phyloP scores from a whole-genome alignment of 2,329 filamentous ascomycete genomes.

The Fusarium sp. region DNA sequence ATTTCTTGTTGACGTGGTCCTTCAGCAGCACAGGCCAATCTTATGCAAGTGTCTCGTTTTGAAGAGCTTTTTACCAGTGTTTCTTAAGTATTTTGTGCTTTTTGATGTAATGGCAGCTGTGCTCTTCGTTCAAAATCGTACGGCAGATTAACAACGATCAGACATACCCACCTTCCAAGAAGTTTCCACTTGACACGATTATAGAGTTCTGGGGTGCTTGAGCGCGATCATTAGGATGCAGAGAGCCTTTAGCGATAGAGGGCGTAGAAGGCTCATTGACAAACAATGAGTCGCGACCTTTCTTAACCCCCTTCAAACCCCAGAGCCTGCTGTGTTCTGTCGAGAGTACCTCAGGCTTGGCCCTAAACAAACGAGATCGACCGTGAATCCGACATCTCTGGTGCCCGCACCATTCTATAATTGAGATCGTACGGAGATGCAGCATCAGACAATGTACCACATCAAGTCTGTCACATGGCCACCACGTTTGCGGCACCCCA shows the following conservation, averaged over 20 bases:
- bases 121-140: not conserved
- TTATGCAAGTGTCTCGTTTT: not conserved
- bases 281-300: not conserved
- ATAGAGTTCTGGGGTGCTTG: not conserved
- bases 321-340: not conserved
- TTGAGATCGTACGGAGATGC: not conserved
- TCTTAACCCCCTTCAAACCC: not conserved
- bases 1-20: not conserved
- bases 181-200: not conserved
- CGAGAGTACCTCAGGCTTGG: not conserved
- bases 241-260: not conserved
- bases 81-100: not conserved
- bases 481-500: too few species aligned
- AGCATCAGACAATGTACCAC: not conserved
- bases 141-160: not conserved
- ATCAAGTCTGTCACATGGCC: not conserved
- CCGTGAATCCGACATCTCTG: too few species aligned
- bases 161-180: not conserved
- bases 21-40: not conserved
- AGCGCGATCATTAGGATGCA: not conserved
- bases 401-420: not conserved
- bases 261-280: not conserved
- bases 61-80: not conserved
- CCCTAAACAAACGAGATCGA: not conserved
- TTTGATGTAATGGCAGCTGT: not conserved